Base-by-base conservation (phyloP, 2,329 filamentous ascomycete genomes). In the Byssothecium circinans region DNA sequence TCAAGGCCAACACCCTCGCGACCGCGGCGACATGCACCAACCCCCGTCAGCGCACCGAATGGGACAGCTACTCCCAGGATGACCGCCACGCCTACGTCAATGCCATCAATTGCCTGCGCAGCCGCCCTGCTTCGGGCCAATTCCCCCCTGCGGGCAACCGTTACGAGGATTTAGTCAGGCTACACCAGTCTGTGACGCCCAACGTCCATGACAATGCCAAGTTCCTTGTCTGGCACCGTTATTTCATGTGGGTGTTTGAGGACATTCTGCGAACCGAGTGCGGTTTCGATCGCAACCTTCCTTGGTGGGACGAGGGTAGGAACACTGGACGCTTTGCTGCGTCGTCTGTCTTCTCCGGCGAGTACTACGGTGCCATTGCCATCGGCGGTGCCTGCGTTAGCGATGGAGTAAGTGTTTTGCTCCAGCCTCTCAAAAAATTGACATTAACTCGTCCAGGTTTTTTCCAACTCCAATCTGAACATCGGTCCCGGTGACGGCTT, bases 211-310 rank as follows among this genome's bases (percentile, higher is more conserved):
- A 52, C 23, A 70, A 62, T 50, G 38, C 52, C 42, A 70, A 69
- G 47, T 75, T 75, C 64, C 56, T 74, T 19, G 56, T 73, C 22
- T 76, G 74, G 74, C 74, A 76, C 61, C 65, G 74, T 30, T 73
- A 74, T 60, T 71, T 64, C 57, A 56, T 67, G 30, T 71, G 75
- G 63, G 58, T 62, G 3, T 75, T 74, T 50, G 74, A 77, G 58
- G 57, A 70, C 20, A 60, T 72, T 8, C 60, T 77, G 11, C 71
- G 65, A 43, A 50, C 61, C 17, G 74, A 76, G 50, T 77, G 75
- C 52, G 72, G 72, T 40, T 76, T 73, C 56, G 64, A 53, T 20
- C 68, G 66, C 37, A 50, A 60, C 29, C 54, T 74, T 36, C 74
- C 74, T 11, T 71, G 67, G 66, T 71, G 65, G 53, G 66, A 71